Evolutionary conservation across 139 green algal species (phyloP).

Genomic region (Chlamydomonas incerta): DNA sequence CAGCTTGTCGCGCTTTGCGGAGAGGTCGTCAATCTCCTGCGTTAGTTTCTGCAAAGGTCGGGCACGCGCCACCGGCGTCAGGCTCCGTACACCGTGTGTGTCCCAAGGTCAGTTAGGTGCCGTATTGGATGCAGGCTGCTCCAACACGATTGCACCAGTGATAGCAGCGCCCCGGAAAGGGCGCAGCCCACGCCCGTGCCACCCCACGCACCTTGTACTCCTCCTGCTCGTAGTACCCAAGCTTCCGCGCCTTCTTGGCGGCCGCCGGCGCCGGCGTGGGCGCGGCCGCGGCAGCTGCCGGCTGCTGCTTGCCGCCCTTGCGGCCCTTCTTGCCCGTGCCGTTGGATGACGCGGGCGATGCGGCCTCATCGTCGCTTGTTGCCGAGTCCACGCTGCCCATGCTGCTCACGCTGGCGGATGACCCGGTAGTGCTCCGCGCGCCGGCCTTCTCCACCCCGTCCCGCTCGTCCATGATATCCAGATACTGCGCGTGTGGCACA

Average conservation of each 20-base stretch:
- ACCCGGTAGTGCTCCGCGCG: not conserved
- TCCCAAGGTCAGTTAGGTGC: too few species aligned
- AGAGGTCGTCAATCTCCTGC: slow-evolving; percentile 66
- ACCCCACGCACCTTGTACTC: slow-evolving; percentile 57
- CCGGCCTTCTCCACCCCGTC: slow-evolving; percentile 18
- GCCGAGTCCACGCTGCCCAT: not conserved
- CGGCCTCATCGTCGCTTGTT: slow-evolving; percentile 10
- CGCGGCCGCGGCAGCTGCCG: not conserved
- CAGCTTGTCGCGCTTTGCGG: slow-evolving; percentile 38
- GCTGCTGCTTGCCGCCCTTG: slow-evolving; percentile 11
- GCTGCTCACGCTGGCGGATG: slow-evolving; percentile 38
- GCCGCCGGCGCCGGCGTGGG: not conserved
- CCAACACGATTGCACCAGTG: too few species aligned
- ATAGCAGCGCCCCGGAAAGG: too few species aligned
- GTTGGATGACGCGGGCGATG: not conserved
- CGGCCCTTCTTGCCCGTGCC: slow-evolving; percentile 23
- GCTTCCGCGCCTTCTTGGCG: slow-evolving; percentile 41
- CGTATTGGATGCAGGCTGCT: too few species aligned
- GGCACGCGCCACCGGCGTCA: too few species aligned
- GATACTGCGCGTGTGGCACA: slow-evolving; percentile 57
- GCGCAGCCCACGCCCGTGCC: too few species aligned
- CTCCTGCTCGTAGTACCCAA: slow-evolving; percentile 68
- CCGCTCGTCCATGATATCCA: slow-evolving; percentile 55
- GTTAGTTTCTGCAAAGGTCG: slow-evolving; percentile 56
- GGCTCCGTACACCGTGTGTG: too few species aligned